Evolutionary conservation across 345 rosid species (phyloP).

Genomic region (Turnera subulata): DNA sequence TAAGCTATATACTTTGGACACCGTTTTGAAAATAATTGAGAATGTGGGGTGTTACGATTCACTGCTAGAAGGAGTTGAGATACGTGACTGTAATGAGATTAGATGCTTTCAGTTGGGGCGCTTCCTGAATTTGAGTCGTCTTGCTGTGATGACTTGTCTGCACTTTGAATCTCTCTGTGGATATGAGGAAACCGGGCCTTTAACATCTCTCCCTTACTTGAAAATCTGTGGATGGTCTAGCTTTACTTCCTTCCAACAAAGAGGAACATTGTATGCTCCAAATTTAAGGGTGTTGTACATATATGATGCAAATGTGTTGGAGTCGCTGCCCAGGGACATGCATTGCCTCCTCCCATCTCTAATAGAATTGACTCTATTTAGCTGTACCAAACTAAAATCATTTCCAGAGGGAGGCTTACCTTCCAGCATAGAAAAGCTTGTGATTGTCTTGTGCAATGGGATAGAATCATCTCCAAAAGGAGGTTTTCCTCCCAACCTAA

Average conservation of each 20-base stretch:
- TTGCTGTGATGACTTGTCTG: slow-evolving; percentile 4
- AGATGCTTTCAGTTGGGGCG: slow-evolving; percentile 11
- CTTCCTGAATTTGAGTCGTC: slow-evolving; percentile 7
- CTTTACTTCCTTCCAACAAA: slow-evolving; percentile 1
- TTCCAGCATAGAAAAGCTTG: too few species aligned
- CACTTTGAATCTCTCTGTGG: slow-evolving; percentile 4
- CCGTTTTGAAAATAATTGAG: slow-evolving; percentile 4
- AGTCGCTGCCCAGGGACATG: slow-evolving; percentile 15
- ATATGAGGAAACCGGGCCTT: neutral
- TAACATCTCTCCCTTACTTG: neutral
- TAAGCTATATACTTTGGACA: slow-evolving; percentile 1
- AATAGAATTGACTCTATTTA: neutral
- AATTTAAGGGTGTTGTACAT: slow-evolving; percentile 6
- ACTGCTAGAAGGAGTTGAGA: slow-evolving; percentile 1
- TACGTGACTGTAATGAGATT: slow-evolving; percentile 1
- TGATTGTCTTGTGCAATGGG: too few species aligned
- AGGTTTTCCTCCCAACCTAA: too few species aligned
- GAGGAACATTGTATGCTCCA: slow-evolving; percentile 15
- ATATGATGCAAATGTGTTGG: slow-evolving; percentile 6
- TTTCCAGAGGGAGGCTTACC: slow-evolving; percentile 21
- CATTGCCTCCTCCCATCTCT: slow-evolving; percentile 13
- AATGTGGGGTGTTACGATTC: neutral
- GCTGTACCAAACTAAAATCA: slow-evolving; percentile 8
- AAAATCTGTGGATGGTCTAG: neutral
- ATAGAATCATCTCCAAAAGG: too few species aligned